A percentile compares a stretch with the other conserved stretches of the same genome.
Conservation (phyloP, 805 yeast genomes). For the Candida patagonica region DNA sequence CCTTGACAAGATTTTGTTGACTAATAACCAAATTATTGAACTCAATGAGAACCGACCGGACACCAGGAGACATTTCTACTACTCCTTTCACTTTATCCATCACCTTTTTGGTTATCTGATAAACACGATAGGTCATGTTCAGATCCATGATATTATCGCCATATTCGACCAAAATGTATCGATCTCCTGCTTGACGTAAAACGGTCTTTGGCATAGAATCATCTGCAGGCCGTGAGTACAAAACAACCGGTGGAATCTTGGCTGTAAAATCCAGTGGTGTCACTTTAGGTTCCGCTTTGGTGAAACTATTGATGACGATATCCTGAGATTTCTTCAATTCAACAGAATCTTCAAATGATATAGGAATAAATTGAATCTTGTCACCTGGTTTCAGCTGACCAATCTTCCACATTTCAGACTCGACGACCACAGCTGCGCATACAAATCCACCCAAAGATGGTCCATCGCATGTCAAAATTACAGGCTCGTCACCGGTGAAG, state of each 20-base stretch:
- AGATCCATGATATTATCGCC: conserved; percentile 85
- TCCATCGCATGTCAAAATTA: conserved; percentile 92
- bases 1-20: conserved; percentile 53
- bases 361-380: conserved; percentile 66
- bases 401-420: conserved; percentile 96
- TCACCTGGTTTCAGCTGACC: conserved; percentile 98
- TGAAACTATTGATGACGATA: conserved; percentile 22
- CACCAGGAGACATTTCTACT: conserved; percentile 95
- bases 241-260: conserved; percentile 56
- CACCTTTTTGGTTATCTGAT: conserved; percentile 70
- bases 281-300: conserved; percentile 6
- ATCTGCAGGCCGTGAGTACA: conserved; percentile 40
- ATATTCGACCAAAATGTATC: conserved; percentile 84
- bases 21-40: conserved; percentile 54
- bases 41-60: conserved; percentile 86
- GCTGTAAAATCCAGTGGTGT: conserved; percentile 31
- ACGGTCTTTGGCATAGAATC: conserved; percentile 58
- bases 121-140: conserved; percentile 76
- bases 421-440: conserved; percentile 91
- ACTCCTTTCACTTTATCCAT: conserved; percentile 63
- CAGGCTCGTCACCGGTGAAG: conserved; percentile 98
- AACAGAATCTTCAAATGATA: conserved; percentile 60
- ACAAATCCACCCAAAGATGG: conserved; percentile 97
- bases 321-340: conserved; percentile 55
- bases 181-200: conserved; percentile 95